Evolutionary conservation across 305 asterid species (phyloP).

Genomic region (Caryopteris hybrid): DNA sequence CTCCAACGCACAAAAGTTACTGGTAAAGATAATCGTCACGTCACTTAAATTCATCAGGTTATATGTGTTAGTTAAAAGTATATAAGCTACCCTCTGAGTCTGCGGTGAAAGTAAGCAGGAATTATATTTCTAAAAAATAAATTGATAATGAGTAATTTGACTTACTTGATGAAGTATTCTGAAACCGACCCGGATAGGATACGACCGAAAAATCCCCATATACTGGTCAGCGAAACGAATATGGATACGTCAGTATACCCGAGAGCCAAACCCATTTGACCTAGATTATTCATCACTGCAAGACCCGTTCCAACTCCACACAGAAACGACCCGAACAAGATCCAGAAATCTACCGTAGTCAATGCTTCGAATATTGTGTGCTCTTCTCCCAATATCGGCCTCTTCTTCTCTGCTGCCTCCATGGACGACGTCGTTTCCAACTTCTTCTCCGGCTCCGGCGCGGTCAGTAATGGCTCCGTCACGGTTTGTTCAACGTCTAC

Average conservation of each 20-base stretch:
- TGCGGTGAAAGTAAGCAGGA: not conserved
- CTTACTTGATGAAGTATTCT: conserved; percentile 83
- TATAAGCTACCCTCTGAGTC: too few species aligned
- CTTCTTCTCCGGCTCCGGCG: conserved; percentile 18
- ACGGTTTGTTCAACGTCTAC: conserved; percentile 38
- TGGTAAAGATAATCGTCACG: too few species aligned
- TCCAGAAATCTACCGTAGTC: conserved; percentile 73
- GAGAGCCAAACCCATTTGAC: conserved; percentile 87
- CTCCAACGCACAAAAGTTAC: too few species aligned
- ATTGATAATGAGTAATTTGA: not conserved
- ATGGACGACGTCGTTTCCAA: conserved; percentile 2
- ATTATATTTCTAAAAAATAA: too few species aligned
- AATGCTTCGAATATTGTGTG: conserved; percentile 67
- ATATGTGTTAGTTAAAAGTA: too few species aligned
- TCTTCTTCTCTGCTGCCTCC: conserved; percentile 17
- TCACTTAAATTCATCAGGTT: too few species aligned
- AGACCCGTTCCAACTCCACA: conserved; percentile 96
- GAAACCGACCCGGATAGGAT: conserved; percentile 80
- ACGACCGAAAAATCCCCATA: conserved; percentile 95
- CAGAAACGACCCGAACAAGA: conserved; percentile 65
- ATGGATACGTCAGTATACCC: conserved; percentile 80
- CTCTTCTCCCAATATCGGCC: conserved; percentile 74
- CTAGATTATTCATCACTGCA: conserved; percentile 81
- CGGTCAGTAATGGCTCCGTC: conserved; percentile 38
- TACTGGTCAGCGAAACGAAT: conserved; percentile 88